Evolutionary conservation across 2,329 filamentous ascomycete genomes (phyloP).

Genomic region (Stagonosporopsis chrysanthemi): DNA sequence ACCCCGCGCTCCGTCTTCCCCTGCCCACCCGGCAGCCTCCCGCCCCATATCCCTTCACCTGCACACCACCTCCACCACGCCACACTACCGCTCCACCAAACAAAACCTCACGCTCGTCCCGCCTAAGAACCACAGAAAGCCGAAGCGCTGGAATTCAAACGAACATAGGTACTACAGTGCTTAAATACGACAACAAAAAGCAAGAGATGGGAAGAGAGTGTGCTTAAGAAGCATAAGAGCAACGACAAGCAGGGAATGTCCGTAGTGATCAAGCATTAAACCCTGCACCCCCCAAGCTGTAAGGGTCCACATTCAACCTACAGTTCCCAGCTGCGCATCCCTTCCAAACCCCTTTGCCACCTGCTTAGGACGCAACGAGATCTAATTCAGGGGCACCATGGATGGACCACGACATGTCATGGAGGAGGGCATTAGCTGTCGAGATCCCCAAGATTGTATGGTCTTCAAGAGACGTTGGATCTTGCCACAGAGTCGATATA

Average conservation of each 20-base stretch:
- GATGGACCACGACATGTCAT: not conserved
- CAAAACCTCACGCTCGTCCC: constrained; percentile 10
- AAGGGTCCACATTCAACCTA: no score
- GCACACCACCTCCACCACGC: no score
- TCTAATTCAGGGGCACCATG: not conserved
- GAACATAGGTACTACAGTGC: constrained; percentile 19
- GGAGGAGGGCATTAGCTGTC: no score
- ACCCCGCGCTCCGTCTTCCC: no score
- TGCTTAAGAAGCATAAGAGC: no score
- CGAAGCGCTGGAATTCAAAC: constrained; percentile 21
- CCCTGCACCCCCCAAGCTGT: constrained; percentile 84
- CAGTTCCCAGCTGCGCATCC: no score
- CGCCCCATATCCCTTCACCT: no score
- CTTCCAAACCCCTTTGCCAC: constrained; percentile 64
- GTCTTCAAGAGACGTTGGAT: no score
- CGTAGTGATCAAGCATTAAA: not conserved
- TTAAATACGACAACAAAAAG: no score
- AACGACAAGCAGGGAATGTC: not conserved
- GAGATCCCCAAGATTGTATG: no score
- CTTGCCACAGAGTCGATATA: not conserved
- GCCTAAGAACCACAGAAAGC: constrained; percentile 24
- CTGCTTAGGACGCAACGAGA: constrained; percentile 43
- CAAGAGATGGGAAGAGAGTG: no score
- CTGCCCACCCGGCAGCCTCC: no score
- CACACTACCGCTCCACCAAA: not conserved